Evolutionary conservation across 2,329 filamentous ascomycete genomes (phyloP).

Genomic region (Monilinia fructigena): DNA sequence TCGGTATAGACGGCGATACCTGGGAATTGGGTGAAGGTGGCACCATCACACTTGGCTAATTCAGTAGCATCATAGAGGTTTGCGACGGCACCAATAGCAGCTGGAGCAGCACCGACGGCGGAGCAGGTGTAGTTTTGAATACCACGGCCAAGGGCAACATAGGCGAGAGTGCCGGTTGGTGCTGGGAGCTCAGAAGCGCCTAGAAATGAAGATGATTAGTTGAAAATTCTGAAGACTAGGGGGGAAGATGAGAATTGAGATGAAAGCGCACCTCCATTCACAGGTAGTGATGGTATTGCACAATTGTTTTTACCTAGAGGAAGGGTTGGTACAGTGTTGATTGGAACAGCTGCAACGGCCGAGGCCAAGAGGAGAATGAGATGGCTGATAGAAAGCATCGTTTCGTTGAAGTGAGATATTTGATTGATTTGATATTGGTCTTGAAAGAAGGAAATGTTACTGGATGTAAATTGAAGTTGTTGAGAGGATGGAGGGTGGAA

Average conservation of each 20-base stretch:
- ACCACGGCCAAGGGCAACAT: constrained; percentile 39
- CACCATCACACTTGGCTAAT: constrained; percentile 28
- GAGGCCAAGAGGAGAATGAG: constrained; percentile 6
- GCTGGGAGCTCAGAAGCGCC: constrained; percentile 32
- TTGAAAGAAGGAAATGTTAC: background rate
- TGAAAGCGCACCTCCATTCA: constrained; percentile 16
- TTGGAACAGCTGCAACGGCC: constrained; percentile 14
- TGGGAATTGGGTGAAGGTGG: constrained; percentile 30
- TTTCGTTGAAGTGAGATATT: background rate
- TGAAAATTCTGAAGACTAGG: background rate
- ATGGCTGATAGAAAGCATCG: constrained; percentile 5
- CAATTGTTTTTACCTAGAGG: background rate
- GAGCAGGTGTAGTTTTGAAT: constrained; percentile 41
- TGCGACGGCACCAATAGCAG: constrained; percentile 37
- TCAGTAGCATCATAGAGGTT: constrained; percentile 38
- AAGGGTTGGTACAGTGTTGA: background rate
- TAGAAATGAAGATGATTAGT: constrained; percentile 22
- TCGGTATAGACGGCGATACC: constrained; percentile 29
- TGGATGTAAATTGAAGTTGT: background rate
- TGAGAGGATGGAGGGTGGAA: background rate
- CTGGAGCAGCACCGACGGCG: constrained; percentile 26
- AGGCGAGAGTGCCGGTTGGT: constrained; percentile 34
- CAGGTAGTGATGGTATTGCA: constrained; percentile 4
- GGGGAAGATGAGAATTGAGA: background rate
- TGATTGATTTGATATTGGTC: no score